These are phyloP conservation scores for Rosa hybrid DNA, from an alignment of 331 rosid genomes.

Conservation along the genomic window DNA sequence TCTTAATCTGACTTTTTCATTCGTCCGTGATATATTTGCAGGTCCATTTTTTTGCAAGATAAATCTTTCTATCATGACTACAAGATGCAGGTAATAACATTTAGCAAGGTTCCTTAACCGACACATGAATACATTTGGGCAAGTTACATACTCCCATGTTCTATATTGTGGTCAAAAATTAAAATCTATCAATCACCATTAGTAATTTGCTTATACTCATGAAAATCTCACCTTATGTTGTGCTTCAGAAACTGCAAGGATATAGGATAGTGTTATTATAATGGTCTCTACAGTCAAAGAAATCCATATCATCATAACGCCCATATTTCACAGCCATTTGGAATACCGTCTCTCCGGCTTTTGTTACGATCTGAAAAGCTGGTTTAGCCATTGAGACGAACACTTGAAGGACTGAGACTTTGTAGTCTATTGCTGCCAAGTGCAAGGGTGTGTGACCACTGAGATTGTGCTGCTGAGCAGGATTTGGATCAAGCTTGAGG, in stretches of 20 bases:
- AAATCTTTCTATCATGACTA: background rate
- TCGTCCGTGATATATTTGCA: background rate
- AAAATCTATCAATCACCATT: no score
- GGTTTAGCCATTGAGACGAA: slow-evolving; percentile 37
- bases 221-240: slow-evolving; percentile 48
- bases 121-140: background rate
- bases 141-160: background rate
- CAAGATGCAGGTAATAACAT: background rate
- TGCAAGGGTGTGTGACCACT: slow-evolving; percentile 72
- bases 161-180: no score
- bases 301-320: slow-evolving; percentile 15
- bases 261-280: slow-evolving; percentile 36
- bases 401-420: slow-evolving; percentile 46
- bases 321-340: slow-evolving; percentile 69
- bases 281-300: background rate
- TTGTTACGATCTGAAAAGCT: slow-evolving; percentile 48
- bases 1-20: no score
- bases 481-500: slow-evolving; percentile 42
- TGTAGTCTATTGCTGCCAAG: slow-evolving; percentile 58
- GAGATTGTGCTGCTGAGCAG: slow-evolving; percentile 50
- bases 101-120: slow-evolving; percentile 13
- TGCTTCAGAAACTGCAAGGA: slow-evolving; percentile 48
- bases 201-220: no score
- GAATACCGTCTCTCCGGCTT: slow-evolving; percentile 62
- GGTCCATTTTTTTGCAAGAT: background rate